These are phyloP conservation scores for Dendrocalamus latiflorus DNA, from an alignment of 202 grass and related monocot species.

Conservation along the genomic window DNA sequence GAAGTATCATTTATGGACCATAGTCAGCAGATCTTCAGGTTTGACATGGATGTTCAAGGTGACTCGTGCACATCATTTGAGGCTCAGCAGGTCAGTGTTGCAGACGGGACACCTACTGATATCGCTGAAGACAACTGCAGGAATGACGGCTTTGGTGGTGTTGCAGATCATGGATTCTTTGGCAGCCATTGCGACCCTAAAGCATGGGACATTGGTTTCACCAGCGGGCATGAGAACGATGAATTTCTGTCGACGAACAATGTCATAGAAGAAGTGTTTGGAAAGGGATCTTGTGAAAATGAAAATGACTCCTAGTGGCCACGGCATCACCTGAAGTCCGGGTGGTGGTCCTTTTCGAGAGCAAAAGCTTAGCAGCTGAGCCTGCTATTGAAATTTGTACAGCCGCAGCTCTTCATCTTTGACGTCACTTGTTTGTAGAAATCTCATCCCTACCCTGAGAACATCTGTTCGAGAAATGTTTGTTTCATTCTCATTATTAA, in stretches of 20 bases:
- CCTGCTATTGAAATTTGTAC: slow-evolving; percentile 31
- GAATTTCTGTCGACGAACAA: slow-evolving; percentile 65
- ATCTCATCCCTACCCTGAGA: not conserved
- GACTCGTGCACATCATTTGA: slow-evolving; percentile 80
- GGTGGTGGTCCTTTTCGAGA: not conserved
- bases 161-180: slow-evolving; percentile 40
- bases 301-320: slow-evolving; percentile 15
- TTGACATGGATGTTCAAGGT: slow-evolving; percentile 53
- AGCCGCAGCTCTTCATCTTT: slow-evolving; percentile 18
- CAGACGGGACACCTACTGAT: slow-evolving; percentile 11
- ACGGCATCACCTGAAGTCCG: slow-evolving; percentile 18
- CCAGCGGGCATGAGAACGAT: slow-evolving; percentile 33
- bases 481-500: slow-evolving; percentile 22
- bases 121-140: slow-evolving; percentile 24
- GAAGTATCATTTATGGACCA: slow-evolving; percentile 23
- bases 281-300: slow-evolving; percentile 42
- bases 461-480: slow-evolving; percentile 21
- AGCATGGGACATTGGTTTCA: slow-evolving; percentile 49
- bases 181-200: slow-evolving; percentile 41
- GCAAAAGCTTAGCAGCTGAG: not conserved
- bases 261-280: slow-evolving; percentile 84
- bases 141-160: slow-evolving; percentile 16
- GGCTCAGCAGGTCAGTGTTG: slow-evolving; percentile 35
- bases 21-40: slow-evolving; percentile 4
- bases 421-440: slow-evolving; percentile 1